Base-by-base conservation (phyloP, 257 asterid genomes). In the Salvia rosmarinus region DNA sequence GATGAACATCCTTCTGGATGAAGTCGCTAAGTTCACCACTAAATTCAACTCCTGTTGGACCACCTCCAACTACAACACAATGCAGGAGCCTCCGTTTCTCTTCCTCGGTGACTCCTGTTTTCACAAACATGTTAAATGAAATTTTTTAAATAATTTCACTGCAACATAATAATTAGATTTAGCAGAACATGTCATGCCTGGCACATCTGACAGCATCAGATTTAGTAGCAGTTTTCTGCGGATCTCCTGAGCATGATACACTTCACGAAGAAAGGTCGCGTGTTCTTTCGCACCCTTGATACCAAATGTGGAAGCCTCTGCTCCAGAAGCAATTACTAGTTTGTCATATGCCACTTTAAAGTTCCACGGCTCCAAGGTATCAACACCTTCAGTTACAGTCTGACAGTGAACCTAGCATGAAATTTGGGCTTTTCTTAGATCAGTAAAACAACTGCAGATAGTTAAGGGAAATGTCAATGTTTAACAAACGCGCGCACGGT, bases 41-140 rank as follows among this genome's bases (percentile, higher is more conserved):
- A 80, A 95, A 95, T 73, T 95, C 99, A 32, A 95, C 99, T 66
- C 99, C 99, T 0, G 99, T 95, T 0, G 99, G 99, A 57, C 99
- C 99, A 47, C 98, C 97, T 74, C 99, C 98, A 75, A 95, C 97
- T 30, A 95, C 98, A 59, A 95, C 98, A 73, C 96, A 95, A 65
- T 95, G 98, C 76, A 95, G 83, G 34, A 95, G 97, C 84, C 98
- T 78, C 20, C 85, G 77, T 77, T 91, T 95, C 77, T 95, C 99
- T 43, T 95, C 97, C 59, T 91, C 97, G 0, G 85, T 75, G 44
- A 91, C 80, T 63, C 99, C 99, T 89, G 80, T 65, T 67, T 69
- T 76, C 71, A 49, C 35, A 61, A 20, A 72, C 73, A 64, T 2
- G 49, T 37, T 28, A 52, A 42, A 43, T 55, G 72, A 67, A 11